Conservation (phyloP, 2,329 filamentous ascomycete genomes). For the Cytospora schulzeri region DNA sequence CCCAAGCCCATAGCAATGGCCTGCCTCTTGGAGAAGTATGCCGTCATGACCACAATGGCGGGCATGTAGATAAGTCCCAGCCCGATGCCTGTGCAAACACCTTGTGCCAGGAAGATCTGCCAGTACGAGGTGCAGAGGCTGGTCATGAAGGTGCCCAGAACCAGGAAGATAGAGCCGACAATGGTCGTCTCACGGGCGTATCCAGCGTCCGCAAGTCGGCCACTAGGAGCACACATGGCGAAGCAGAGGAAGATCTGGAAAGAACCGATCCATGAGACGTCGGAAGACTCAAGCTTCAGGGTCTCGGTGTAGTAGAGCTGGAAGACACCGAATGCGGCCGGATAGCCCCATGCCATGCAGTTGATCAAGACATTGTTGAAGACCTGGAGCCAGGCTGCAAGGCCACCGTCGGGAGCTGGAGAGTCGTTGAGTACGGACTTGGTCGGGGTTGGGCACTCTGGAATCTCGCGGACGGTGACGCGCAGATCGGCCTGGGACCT, state of each 20-base stretch:
- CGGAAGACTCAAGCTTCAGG: conserved; percentile 37
- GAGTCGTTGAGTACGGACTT: background rate
- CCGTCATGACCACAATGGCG: conserved; percentile 35
- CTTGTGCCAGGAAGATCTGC: conserved; percentile 45
- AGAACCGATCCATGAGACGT: conserved; percentile 53
- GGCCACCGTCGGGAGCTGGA: conserved; percentile 1
- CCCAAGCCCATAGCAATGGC: background rate
- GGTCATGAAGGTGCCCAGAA: conserved; percentile 52
- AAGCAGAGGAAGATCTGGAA: conserved; percentile 55
- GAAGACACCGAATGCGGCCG: conserved; percentile 52
- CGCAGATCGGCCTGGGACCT: background rate
- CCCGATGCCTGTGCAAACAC: conserved; percentile 50
- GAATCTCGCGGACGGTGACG: background rate
- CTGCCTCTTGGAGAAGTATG: conserved; percentile 2
- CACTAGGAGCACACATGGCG: conserved; percentile 48
- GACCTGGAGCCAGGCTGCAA: conserved; percentile 35
- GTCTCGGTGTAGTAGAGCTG: conserved; percentile 47
- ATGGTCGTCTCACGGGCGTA: conserved; percentile 45
- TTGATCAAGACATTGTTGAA: conserved; percentile 51
- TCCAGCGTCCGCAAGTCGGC: conserved; percentile 53
- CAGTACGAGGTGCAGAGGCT: conserved; percentile 50
- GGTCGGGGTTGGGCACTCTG: background rate
- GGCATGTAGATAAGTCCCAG: conserved; percentile 56
- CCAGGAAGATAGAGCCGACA: conserved; percentile 44
- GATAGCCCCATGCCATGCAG: conserved; percentile 53